These are phyloP conservation scores for Microdochium nivale DNA, from an alignment of 2,329 filamentous ascomycete species.

Conservation along the genomic window DNA sequence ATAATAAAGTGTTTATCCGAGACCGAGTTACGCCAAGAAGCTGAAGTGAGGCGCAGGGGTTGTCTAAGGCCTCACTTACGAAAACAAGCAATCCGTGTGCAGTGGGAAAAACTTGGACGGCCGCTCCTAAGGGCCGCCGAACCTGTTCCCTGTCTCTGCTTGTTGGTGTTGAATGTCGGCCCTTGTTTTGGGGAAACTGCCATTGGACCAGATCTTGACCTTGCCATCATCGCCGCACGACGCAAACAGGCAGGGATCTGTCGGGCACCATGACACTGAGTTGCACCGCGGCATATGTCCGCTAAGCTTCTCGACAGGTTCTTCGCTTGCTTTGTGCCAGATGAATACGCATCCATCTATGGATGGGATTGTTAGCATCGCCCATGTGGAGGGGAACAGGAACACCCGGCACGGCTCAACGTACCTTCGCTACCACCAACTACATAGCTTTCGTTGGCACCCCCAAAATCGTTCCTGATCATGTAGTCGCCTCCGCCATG, in stretches of 20 bases:
- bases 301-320: conserved; percentile 64
- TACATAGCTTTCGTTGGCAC: conserved; percentile 85
- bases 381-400: neutral
- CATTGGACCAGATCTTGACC: conserved; percentile 61
- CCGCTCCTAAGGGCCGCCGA: neutral
- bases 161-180: neutral
- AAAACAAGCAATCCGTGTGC: neutral
- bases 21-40: too few relatives aligned
- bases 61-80: neutral
- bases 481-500: conserved; percentile 68
- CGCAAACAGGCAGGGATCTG: conserved; percentile 74
- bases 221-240: conserved; percentile 82
- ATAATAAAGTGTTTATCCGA: too few relatives aligned
- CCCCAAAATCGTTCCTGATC: conserved; percentile 78
- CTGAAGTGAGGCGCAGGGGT: too few relatives aligned
- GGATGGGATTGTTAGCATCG: neutral
- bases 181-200: conserved; percentile 10
- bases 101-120: neutral
- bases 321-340: conserved; percentile 81
- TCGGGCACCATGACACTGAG: conserved; percentile 81
- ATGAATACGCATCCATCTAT: conserved; percentile 65
- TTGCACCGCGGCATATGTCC: conserved; percentile 77
- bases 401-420: conserved; percentile 8
- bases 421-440: conserved; percentile 84
- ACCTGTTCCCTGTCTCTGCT: neutral